Evolutionary conservation across 2,329 filamentous ascomycete species (phyloP).

Genomic region (Sporothrix protearum): DNA sequence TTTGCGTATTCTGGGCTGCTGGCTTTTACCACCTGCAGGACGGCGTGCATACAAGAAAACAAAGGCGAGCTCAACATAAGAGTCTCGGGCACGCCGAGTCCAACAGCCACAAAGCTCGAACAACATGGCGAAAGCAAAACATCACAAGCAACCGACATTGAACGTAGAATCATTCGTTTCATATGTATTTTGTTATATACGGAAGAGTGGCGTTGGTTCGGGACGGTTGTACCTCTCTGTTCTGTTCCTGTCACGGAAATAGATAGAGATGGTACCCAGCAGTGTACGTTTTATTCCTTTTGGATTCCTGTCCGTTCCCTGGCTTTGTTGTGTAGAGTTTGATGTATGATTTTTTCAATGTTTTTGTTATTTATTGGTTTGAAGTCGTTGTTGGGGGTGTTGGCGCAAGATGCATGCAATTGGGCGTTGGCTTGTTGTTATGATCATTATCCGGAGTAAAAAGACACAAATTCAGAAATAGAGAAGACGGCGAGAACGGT

Average conservation of each 20-base stretch:
- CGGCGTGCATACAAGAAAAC: background rate
- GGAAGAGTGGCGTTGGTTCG: slow-evolving; percentile 20
- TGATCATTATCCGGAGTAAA: slow-evolving; percentile 15
- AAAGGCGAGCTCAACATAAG: background rate
- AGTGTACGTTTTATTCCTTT: slow-evolving; percentile 11
- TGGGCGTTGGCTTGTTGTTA: slow-evolving; percentile 10
- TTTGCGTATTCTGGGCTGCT: background rate
- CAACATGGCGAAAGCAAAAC: background rate
- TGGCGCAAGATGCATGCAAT: slow-evolving; percentile 8
- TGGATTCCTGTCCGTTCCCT: slow-evolving; percentile 20
- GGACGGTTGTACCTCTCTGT: slow-evolving; percentile 5
- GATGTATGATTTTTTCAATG: background rate
- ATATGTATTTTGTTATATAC: slow-evolving; percentile 21
- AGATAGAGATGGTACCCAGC: slow-evolving; percentile 8
- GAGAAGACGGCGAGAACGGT: background rate
- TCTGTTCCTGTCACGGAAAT: background rate
- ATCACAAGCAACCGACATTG: too few species aligned
- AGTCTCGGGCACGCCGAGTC: too few species aligned
- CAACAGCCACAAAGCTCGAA: too few species aligned
- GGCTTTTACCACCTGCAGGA: background rate
- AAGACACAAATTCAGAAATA: slow-evolving; percentile 6
- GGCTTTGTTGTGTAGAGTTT: background rate
- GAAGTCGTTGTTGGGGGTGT: background rate
- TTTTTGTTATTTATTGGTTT: background rate
- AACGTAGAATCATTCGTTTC: slow-evolving; percentile 6